These are phyloP conservation scores for Hyphopichia homilentoma DNA, from an alignment of 805 yeast genomes.

Conservation along the genomic window DNA sequence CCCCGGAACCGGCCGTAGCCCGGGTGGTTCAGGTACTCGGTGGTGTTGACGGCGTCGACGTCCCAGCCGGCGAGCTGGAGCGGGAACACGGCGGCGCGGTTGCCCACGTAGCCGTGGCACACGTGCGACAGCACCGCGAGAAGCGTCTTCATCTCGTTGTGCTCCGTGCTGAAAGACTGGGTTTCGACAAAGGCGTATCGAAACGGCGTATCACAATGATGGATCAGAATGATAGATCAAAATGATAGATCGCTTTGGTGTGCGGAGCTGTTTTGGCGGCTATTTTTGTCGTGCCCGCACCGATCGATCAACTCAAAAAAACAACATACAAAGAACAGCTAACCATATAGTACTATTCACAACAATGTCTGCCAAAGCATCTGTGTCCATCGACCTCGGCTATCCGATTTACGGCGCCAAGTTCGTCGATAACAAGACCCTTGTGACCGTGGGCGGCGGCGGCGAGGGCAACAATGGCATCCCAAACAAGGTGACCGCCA, in stretches of 20 bases:
- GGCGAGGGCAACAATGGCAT: constrained; percentile 91
- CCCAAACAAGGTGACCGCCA: constrained; percentile 74
- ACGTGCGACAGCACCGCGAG: constrained; percentile 67
- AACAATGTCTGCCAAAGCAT: constrained; percentile 29
- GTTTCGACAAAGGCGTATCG: too few relatives aligned
- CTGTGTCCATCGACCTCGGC: constrained; percentile 44
- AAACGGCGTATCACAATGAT: background rate
- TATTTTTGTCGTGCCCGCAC: too few relatives aligned
- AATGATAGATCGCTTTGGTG: background rate
- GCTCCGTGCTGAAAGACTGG: too few relatives aligned
- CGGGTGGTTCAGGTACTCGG: constrained; percentile 66
- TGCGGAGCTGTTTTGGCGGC: background rate
- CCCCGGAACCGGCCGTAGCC: constrained; percentile 63
- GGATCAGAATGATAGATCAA: background rate
- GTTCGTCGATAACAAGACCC: constrained; percentile 55
- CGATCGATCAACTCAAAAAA: too few relatives aligned
- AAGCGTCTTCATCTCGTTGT: constrained; percentile 25
- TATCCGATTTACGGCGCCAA: constrained; percentile 82
- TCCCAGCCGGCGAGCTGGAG: constrained; percentile 66
- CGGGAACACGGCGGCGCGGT: constrained; percentile 63
- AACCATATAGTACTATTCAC: too few relatives aligned
- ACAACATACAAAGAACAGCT: too few relatives aligned
- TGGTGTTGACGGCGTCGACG: constrained; percentile 62
- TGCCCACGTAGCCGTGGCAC: constrained; percentile 71
- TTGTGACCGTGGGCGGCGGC: constrained; percentile 89